Evolutionary conservation across 257 asterid species (phyloP).

Genomic region (Eucommia ulmoides): DNA sequence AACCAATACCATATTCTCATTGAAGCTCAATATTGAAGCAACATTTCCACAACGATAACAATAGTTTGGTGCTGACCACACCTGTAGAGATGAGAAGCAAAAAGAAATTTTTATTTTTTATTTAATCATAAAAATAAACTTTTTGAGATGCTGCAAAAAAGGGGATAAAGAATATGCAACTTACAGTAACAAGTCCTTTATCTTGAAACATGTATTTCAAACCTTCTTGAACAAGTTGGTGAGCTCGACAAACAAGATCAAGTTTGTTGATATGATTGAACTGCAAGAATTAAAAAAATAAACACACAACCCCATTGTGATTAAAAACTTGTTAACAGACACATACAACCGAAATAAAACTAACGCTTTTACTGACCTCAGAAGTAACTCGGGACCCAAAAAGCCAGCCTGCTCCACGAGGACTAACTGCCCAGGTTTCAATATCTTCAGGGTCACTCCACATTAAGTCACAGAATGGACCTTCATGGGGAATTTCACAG

Average conservation of each 20-base stretch:
- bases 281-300: slow-evolving; percentile 31
- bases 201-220: slow-evolving; percentile 96
- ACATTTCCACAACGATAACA: slow-evolving; percentile 98
- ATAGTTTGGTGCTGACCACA: slow-evolving; percentile 98
- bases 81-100: too few species aligned
- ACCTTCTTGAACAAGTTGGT: slow-evolving; percentile 99
- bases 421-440: slow-evolving; percentile 99
- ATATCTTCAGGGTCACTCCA: slow-evolving; percentile 99
- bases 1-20: slow-evolving; percentile 75
- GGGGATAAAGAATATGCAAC: slow-evolving; percentile 25
- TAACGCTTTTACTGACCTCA: slow-evolving; percentile 38
- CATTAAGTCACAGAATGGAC: slow-evolving; percentile 98
- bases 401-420: slow-evolving; percentile 99
- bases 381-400: slow-evolving; percentile 96
- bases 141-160: too few species aligned
- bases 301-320: neutral
- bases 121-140: too few species aligned
- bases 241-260: slow-evolving; percentile 95
- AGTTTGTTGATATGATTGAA: slow-evolving; percentile 94
- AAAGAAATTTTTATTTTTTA: too few species aligned
- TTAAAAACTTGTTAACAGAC: too few species aligned
- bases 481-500: slow-evolving; percentile 98
- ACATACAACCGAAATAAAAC: neutral
- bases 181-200: slow-evolving; percentile 95
- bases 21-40: slow-evolving; percentile 94